A percentile compares a stretch with the other conserved stretches of the same genome.
Conservation (phyloP, 2,329 filamentous ascomycete genomes). For the Stagonosporopsis vannaccii region DNA sequence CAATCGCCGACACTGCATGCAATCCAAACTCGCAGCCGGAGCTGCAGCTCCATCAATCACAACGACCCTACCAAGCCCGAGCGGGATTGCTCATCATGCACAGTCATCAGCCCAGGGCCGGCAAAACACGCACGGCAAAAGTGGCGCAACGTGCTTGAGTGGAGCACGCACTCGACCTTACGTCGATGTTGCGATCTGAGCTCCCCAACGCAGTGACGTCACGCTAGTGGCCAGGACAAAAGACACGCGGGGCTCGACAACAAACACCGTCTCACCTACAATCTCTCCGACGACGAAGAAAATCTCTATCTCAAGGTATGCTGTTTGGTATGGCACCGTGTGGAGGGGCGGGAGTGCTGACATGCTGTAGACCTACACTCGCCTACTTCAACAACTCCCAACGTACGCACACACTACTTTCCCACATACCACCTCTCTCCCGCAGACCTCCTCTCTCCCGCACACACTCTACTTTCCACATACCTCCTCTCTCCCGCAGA, state of each 20-base stretch:
- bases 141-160: constrained; percentile 15
- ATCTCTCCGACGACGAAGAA: neutral
- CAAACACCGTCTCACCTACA: constrained; percentile 5
- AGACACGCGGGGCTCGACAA: constrained; percentile 11
- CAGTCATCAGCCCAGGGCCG: constrained; percentile 9
- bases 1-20: neutral
- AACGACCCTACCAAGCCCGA: constrained; percentile 1
- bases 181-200: constrained; percentile 17
- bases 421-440: too few relatives aligned
- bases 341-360: neutral
- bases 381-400: too few relatives aligned
- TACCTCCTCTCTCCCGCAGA: too few relatives aligned
- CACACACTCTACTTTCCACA: too few relatives aligned
- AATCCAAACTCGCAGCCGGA: neutral
- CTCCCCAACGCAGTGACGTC: constrained; percentile 15
- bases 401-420: too few relatives aligned
- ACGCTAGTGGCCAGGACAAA: constrained; percentile 16
- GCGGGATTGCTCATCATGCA: constrained; percentile 11
- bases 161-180: constrained; percentile 10
- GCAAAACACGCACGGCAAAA: constrained; percentile 15
- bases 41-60: constrained; percentile 6
- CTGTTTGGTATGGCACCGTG: neutral
- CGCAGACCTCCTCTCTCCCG: too few relatives aligned
- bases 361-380: too few relatives aligned
- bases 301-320: neutral